Percentiles rank a stretch among this genome's conserved stretches.
phyloP scores from a whole-genome alignment of 148 eudicot species.

The Rhododendron mucronatum region DNA sequence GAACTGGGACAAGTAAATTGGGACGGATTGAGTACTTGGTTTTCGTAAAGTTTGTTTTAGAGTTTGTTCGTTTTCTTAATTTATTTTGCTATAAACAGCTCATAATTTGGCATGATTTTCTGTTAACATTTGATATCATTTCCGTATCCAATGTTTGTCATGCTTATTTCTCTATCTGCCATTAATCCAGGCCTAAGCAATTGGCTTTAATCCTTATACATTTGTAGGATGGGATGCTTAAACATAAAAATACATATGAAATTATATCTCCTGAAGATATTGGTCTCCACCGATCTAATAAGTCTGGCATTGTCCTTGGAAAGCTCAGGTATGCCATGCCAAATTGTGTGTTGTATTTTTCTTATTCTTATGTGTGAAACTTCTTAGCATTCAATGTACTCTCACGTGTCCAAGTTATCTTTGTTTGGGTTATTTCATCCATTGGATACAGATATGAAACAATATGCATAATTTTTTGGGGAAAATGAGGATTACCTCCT shows the following conservation, averaged over 20 bases:
- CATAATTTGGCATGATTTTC: not conserved
- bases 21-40: not conserved
- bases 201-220: not conserved
- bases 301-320: slow-evolving; percentile 94
- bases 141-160: not conserved
- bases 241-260: slow-evolving; percentile 83
- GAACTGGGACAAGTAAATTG: too few species aligned
- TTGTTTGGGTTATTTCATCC: not conserved
- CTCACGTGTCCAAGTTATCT: not conserved
- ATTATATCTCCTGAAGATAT: slow-evolving; percentile 96
- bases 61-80: not conserved
- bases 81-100: not conserved
- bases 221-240: slow-evolving; percentile 91
- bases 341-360: not conserved
- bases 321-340: slow-evolving; percentile 64
- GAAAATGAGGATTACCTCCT: too few species aligned
- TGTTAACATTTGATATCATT: not conserved
- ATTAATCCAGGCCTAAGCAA: not conserved
- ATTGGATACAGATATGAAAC: not conserved
- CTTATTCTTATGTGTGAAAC: not conserved
- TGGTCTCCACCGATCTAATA: slow-evolving; percentile 76
- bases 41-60: not conserved
- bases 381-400: not conserved
- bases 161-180: not conserved
- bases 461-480: not conserved